phyloP scores from a whole-genome alignment of 2,329 filamentous ascomycete species.

The Pyrenophora seminiperda region DNA sequence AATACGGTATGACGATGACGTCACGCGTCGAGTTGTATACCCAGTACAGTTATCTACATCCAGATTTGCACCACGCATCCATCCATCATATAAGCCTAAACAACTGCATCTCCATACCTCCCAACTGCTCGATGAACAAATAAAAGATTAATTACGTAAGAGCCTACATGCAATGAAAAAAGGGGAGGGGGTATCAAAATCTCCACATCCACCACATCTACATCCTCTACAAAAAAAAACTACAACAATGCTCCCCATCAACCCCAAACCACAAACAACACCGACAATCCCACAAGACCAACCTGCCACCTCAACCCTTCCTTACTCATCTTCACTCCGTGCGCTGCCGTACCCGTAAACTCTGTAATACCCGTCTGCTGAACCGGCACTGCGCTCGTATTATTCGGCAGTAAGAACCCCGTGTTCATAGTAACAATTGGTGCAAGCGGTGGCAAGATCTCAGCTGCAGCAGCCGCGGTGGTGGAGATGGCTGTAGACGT shows the following conservation, averaged over 20 bases:
- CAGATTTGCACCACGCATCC: no score
- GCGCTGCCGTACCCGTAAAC: conserved; percentile 6
- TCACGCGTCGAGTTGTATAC: no score
- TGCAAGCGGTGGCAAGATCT: background rate
- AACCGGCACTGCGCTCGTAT: background rate
- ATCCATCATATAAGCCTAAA: no score
- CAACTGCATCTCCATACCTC: no score
- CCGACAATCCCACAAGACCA: background rate
- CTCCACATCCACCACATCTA: no score
- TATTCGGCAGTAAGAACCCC: conserved; percentile 7
- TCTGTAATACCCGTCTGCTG: background rate
- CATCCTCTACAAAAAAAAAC: background rate
- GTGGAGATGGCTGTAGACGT: background rate
- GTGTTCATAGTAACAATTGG: conserved; percentile 7
- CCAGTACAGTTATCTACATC: no score
- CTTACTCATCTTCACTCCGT: background rate
- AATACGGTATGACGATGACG: no score
- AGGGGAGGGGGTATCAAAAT: no score
- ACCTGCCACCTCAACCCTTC: background rate
- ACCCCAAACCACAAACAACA: background rate
- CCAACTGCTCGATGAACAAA: no score
- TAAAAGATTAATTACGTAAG: no score
- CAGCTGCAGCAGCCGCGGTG: background rate
- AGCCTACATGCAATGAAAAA: no score
- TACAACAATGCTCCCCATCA: background rate